These are phyloP conservation scores for Monosporascus sp. DNA, from an alignment of 2,329 filamentous ascomycete genomes.

Conservation along the genomic window DNA sequence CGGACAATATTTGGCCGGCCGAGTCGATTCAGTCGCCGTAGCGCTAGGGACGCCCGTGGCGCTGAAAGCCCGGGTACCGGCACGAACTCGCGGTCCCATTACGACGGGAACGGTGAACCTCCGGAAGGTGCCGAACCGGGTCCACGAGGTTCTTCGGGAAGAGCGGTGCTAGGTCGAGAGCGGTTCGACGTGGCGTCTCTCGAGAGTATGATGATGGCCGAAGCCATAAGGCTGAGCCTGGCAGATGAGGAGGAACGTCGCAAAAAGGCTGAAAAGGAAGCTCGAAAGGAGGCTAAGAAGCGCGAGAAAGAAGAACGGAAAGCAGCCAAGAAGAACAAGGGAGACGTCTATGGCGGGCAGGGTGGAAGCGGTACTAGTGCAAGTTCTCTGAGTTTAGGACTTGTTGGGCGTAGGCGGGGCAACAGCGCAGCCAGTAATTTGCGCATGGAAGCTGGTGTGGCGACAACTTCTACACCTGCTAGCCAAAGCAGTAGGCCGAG, in stretches of 20 bases:
- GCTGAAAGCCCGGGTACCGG: conserved; percentile 24
- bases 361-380: conserved; percentile 50
- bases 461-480: conserved; percentile 36
- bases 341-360: conserved; percentile 32
- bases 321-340: conserved; percentile 57
- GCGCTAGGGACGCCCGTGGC: conserved; percentile 32
- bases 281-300: conserved; percentile 77
- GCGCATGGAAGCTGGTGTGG: conserved; percentile 49
- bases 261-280: conserved; percentile 76
- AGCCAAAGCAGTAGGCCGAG: conserved; percentile 25
- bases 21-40: conserved; percentile 54
- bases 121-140: conserved; percentile 29
- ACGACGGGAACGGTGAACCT: conserved; percentile 22
- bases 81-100: conserved; percentile 10
- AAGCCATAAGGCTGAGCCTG: conserved; percentile 87
- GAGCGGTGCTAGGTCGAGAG: conserved; percentile 15
- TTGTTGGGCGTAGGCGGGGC: conserved; percentile 50
- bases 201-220: conserved; percentile 98
- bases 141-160: conserved; percentile 26
- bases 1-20: conserved; percentile 48
- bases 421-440: conserved; percentile 58
- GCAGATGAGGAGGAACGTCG: conserved; percentile 91
- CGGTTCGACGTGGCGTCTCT: conserved; percentile 56
- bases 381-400: conserved; percentile 59
- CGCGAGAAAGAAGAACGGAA: conserved; percentile 82